Conservation (phyloP, 257 asterid genomes). For the Solanum verrucosum region DNA sequence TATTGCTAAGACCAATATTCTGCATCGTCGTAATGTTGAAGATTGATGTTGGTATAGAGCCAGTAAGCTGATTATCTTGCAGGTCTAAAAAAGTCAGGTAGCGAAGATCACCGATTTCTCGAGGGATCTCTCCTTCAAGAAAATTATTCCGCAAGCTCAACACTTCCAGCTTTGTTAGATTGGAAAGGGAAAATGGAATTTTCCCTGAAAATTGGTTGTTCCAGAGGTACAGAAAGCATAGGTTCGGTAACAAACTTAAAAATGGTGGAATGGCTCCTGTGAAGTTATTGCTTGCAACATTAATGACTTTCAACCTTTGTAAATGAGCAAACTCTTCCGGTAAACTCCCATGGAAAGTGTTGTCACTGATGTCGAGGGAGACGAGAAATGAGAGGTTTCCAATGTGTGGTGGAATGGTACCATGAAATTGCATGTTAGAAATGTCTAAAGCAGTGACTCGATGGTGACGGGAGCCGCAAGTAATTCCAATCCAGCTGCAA, state of each 20-base stretch:
- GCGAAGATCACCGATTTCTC: slow-evolving; percentile 1
- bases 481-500: not conserved
- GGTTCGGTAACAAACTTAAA: not conserved
- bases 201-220: not conserved
- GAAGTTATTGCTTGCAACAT: not conserved
- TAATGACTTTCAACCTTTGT: not conserved
- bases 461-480: not conserved
- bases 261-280: not conserved
- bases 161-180: not conserved
- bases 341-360: not conserved
- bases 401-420: not conserved
- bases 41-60: slow-evolving; percentile 4
- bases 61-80: not conserved
- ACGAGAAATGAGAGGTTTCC: not conserved
- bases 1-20: not conserved
- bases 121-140: not conserved
- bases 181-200: not conserved
- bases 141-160: not conserved
- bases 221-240: not conserved
- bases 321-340: not conserved
- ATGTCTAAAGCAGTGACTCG: not conserved
- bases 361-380: not conserved
- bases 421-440: not conserved
- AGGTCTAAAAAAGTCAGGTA: not conserved
- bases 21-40: not conserved